Conservation (phyloP, 2,329 filamentous ascomycete species). For the Teratosphaeria viscida region DNA sequence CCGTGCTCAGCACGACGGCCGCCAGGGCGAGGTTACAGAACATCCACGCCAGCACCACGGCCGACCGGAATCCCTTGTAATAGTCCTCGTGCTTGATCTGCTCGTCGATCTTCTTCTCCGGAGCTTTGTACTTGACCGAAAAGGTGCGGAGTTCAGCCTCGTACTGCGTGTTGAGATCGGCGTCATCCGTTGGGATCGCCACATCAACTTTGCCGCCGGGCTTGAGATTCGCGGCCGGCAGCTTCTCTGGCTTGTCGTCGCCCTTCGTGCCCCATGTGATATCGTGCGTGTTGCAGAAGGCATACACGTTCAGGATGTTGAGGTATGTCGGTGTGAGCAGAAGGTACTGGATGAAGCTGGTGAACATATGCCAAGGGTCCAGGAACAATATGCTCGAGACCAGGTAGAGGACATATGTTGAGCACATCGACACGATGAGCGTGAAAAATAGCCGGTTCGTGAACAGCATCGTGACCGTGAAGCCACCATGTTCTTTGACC, state of each 20-base stretch:
- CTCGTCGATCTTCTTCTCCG: constrained; percentile 52
- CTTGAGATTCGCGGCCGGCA: constrained; percentile 80
- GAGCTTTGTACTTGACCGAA: constrained; percentile 59
- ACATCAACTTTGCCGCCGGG: constrained; percentile 93
- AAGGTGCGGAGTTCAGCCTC: constrained; percentile 73
- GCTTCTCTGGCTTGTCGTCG: constrained; percentile 87
- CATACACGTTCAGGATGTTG: constrained; percentile 97
- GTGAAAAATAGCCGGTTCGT: constrained; percentile 85
- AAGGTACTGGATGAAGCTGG: constrained; percentile 86
- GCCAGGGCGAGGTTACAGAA: constrained; percentile 85
- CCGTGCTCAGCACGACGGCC: constrained; percentile 76
- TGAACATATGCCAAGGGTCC: constrained; percentile 99
- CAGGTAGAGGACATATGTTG: constrained; percentile 89
- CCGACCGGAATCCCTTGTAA: constrained; percentile 88
- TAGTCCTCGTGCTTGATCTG: constrained; percentile 90
- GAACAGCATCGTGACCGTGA: constrained; percentile 65
- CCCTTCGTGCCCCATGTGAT: constrained; percentile 98
- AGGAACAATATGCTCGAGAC: constrained; percentile 87
- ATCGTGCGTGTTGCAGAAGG: constrained; percentile 96
- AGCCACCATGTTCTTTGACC: constrained; percentile 47
- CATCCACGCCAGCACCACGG: constrained; percentile 92
- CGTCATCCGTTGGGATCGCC: constrained; percentile 74
- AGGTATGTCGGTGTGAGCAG: constrained; percentile 92
- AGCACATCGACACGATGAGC: constrained; percentile 81
- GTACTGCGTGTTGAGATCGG: constrained; percentile 90